Percentiles rank a stretch among this genome's conserved stretches.
phyloP scores from a whole-genome alignment of 1,284 basidiomycete genomes.

The Thecaphora frezii region DNA sequence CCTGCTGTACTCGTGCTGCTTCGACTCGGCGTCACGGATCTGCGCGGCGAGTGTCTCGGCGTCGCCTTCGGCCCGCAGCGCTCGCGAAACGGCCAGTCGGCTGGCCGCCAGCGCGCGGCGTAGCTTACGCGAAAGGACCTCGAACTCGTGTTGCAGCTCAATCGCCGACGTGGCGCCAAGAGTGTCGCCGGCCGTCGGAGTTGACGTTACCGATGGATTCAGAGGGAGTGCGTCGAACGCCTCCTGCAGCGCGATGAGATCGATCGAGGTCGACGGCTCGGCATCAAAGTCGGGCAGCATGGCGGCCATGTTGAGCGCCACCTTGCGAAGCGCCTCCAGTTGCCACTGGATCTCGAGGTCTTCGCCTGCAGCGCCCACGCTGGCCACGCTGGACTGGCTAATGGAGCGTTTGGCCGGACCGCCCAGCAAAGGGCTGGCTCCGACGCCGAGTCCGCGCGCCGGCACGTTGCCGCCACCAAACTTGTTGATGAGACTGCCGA shows the following conservation, averaged over 20 bases:
- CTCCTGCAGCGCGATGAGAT: conserved; percentile 17
- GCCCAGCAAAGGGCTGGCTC: background rate
- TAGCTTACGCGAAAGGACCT: conserved; percentile 12
- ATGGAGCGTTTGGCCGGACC: background rate
- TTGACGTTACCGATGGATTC: too few relatives aligned
- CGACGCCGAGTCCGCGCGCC: background rate
- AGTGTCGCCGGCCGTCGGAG: too few relatives aligned
- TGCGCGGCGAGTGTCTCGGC: conserved; percentile 6
- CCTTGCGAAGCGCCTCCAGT: too few relatives aligned
- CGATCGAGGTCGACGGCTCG: conserved; percentile 17
- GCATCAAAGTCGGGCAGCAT: conserved; percentile 22
- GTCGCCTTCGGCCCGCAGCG: conserved; percentile 12
- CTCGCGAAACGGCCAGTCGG: conserved; percentile 18
- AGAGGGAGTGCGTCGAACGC: conserved; percentile 13
- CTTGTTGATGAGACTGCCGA: conserved; percentile 24
- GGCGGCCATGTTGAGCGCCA: conserved; percentile 1
- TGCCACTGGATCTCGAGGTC: too few relatives aligned
- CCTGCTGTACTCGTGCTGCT: conserved; percentile 1
- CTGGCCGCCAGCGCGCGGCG: conserved; percentile 22
- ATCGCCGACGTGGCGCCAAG: too few relatives aligned
- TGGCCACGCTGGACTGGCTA: background rate
- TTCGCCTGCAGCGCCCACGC: too few relatives aligned
- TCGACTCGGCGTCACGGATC: conserved; percentile 1
- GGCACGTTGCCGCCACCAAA: conserved; percentile 20
- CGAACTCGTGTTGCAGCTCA: background rate